Base-by-base conservation (phyloP, 2,329 filamentous ascomycete genomes). In the Fusarium piperis region DNA sequence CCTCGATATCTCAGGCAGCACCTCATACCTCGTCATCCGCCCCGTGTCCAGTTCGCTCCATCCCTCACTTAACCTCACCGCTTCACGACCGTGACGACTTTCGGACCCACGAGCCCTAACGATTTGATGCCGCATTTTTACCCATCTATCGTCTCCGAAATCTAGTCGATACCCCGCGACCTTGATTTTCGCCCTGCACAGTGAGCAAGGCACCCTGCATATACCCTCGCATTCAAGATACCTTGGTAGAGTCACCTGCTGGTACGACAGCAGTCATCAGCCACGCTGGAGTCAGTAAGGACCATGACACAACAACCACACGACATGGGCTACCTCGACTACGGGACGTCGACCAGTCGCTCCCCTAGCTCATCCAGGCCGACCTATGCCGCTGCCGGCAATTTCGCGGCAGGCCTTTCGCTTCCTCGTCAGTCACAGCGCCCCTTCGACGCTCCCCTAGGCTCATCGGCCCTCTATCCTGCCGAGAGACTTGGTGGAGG, bases 391-490 rank as follows among this genome's bases (percentile, higher is more conserved):
- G 78, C 73, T 36, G 65, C 73, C 76, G 71, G 77, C 85, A 81
- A 87, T 85, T 91, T 85, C 85, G 87, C 65, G 84, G 79, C 79
- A 15, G 82, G 82, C 30, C 73, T 85, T 48, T 83, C 83, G 9
- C 78, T 85, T 13, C 83, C 83, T 13, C 78, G 83, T 30, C 83
- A 85, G 79, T 85, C 90, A 46, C 95, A 94, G 75, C 89, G 94
- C 75, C 92, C 93, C 74, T 93, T 95, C 79, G 94, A 97, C 78
- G 89, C 87, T 67, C 89, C 90, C 63, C 87, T 94, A 78, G 82
- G 81, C 44, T 83, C 84, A 1, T 88, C 90, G 56, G 89, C 89
- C 65, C 85, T 95, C 59, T 97, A 95, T 81, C 85, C 87, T 16
- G 86, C 88, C 58, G 93, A 96, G 82, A 82, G 92, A 85, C 82